Percentiles rank a stretch among this genome's conserved stretches.
Evolutionary conservation across 1,139 yeast genomes (phyloP).

Genomic region (Zygosaccharomyces sapae): DNA sequence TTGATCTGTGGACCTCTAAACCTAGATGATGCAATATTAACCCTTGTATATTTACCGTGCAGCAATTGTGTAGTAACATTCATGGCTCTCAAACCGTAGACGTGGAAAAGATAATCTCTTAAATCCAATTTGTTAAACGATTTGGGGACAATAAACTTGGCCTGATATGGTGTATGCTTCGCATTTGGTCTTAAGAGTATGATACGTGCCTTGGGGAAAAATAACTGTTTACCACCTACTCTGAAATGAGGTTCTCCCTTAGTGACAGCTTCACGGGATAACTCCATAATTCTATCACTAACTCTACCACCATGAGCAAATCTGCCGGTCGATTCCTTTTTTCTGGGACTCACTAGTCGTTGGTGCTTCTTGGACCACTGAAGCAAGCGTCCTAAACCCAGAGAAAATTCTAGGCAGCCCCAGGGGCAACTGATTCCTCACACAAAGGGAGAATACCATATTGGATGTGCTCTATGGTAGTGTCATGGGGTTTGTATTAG

Average conservation of each 20-base stretch:
- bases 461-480: background rate
- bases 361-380: constrained; percentile 14
- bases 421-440: constrained; percentile 4
- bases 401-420: constrained; percentile 5
- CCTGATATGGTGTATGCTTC: constrained; percentile 92
- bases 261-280: constrained; percentile 54
- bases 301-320: constrained; percentile 11
- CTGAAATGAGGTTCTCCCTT: constrained; percentile 73
- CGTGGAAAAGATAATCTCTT: constrained; percentile 83
- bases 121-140: constrained; percentile 86
- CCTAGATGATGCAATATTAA: constrained; percentile 61
- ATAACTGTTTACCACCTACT: constrained; percentile 67
- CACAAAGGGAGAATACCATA: constrained; percentile 7
- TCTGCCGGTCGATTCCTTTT: background rate
- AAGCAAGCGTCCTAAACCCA: constrained; percentile 22
- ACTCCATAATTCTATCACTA: constrained; percentile 34
- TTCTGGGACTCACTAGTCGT: background rate
- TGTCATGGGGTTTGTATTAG: too few relatives aligned
- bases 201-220: constrained; percentile 80
- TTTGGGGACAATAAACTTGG: constrained; percentile 88
- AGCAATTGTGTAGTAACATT: constrained; percentile 81
- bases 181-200: constrained; percentile 83
- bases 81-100: constrained; percentile 83
- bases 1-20: constrained; percentile 77
- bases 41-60: constrained; percentile 66